Base-by-base conservation (phyloP, 228 moss, liverwort and hornwort species). In the Sphagnum fallax region DNA sequence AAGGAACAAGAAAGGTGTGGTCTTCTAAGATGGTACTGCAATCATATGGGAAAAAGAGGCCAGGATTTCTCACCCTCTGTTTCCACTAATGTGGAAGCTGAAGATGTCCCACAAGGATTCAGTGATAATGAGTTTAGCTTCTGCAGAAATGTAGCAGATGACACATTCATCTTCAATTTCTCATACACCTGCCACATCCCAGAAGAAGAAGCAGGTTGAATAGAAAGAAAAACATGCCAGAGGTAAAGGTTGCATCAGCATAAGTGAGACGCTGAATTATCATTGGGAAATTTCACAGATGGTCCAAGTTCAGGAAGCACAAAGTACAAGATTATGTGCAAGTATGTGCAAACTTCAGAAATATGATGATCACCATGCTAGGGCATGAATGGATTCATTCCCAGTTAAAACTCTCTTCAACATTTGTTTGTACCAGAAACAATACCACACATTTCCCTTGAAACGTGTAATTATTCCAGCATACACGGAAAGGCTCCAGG, bases 141-240 rank as follows among this genome's bases (percentile, higher is more conserved):
- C 16, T 74, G 10, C 13, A 82, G 75, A 64, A 82, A 78, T 15
- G 72, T 70, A 68, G 82, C 70, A 16, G 75, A 75, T 47, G 75
- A 75, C 70, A 82, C 53, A 49, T 55, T 82, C 68, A 70, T 65
- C 70, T 65, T 78, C 50, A 82, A 66, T 64, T 78, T 72, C 49
- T 75, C 78, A 65, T 78, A 76, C 67, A 79, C 52, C 76, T 76
- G 72, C 4, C 55, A 55, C 8, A 55, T 55, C 55, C 55, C 71
- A n/a, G 64, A 4, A 64, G 8, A 64, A 64, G 47, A 16, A 64
- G 9, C 47, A 16, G 16, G 63, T n/a, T 48, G 16, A 16, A 64
- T 1, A 16, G 16, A 16, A 8, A 16, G 8, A 9, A 55, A 64
- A 64, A 9, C 3, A 16, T 16, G 63, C 16, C 9, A 64, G 7